These are phyloP conservation scores for Starmerella khaoyaiensis DNA, from an alignment of 805 yeast genomes.

Conservation along the genomic window DNA sequence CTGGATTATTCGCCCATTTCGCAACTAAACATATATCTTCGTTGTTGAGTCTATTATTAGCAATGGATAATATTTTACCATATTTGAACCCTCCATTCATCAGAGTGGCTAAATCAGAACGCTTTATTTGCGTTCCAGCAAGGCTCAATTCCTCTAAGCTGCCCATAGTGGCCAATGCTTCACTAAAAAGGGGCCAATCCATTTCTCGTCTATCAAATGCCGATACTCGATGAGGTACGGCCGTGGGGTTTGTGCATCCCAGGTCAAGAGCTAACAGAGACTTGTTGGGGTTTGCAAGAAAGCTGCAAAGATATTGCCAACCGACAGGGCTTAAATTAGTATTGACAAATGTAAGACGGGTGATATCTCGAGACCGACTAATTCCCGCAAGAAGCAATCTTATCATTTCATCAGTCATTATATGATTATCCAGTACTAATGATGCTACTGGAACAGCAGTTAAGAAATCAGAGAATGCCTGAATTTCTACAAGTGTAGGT, in stretches of 20 bases:
- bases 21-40: constrained; percentile 47
- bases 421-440: constrained; percentile 66
- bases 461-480: constrained; percentile 78
- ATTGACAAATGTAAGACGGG: constrained; percentile 64
- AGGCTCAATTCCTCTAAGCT: constrained; percentile 70
- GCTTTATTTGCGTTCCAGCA: constrained; percentile 55
- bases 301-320: constrained; percentile 71
- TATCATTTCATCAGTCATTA: constrained; percentile 62
- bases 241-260: constrained; percentile 22
- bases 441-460: constrained; percentile 72
- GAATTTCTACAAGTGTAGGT: constrained; percentile 78
- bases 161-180: constrained; percentile 52
- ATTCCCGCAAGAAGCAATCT: constrained; percentile 59
- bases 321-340: constrained; percentile 59
- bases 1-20: constrained; percentile 41
- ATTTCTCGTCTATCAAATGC: constrained; percentile 46
- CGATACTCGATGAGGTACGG: constrained; percentile 14
- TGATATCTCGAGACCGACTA: constrained; percentile 49
- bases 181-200: constrained; percentile 72
- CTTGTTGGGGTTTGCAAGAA: constrained; percentile 39
- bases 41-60: constrained; percentile 51
- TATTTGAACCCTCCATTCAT: constrained; percentile 43
- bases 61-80: constrained; percentile 61
- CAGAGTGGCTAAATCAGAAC: constrained; percentile 41
- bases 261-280: constrained; percentile 23